Evolutionary conservation across 2,329 filamentous ascomycete genomes (phyloP).

Genomic region (Ramichloridium luteum): DNA sequence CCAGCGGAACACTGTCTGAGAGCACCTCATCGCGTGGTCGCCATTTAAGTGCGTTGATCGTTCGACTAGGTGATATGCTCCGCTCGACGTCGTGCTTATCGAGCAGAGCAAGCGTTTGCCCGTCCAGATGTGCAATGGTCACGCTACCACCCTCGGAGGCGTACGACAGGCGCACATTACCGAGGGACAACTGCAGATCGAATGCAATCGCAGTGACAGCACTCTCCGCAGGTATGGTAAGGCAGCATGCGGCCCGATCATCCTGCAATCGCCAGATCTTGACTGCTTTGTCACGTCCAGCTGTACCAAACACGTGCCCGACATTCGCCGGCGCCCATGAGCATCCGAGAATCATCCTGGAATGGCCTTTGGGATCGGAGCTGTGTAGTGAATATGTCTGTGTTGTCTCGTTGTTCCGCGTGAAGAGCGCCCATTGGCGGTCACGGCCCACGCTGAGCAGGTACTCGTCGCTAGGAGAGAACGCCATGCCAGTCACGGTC

Average conservation of each 20-base stretch:
- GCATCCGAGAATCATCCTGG: conserved; percentile 81
- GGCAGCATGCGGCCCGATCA: conserved; percentile 12
- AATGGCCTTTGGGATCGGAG: conserved; percentile 71
- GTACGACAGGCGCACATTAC: conserved; percentile 13
- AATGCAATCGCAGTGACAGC: conserved; percentile 27
- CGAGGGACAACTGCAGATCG: conserved; percentile 1
- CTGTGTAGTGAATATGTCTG: conserved; percentile 46
- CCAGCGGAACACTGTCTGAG: conserved; percentile 3
- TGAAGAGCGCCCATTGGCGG: conserved; percentile 79
- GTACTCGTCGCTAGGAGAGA: conserved; percentile 60
- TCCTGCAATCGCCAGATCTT: conserved; percentile 41
- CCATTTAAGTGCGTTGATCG: conserved; percentile 22
- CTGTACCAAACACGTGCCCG: conserved; percentile 60
- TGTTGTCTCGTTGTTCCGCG: conserved; percentile 32
- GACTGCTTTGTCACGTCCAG: conserved; percentile 76
- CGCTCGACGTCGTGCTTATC: conserved; percentile 6
- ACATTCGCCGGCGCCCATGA: conserved; percentile 56
- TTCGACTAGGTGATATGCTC: conserved; percentile 12
- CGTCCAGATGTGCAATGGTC: conserved; percentile 7
- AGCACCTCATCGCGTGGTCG: conserved; percentile 11
- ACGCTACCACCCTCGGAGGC: conserved; percentile 22
- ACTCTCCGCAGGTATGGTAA: conserved; percentile 16
- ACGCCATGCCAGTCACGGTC: conserved; percentile 71
- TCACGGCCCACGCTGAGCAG: conserved; percentile 85
- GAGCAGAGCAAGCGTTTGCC: conserved; percentile 7